A percentile compares a stretch with the other conserved stretches of the same genome.
Evolutionary conservation across 2,329 filamentous ascomycete genomes (phyloP).

Genomic region (Hawksworthiomyces lignivorus): DNA sequence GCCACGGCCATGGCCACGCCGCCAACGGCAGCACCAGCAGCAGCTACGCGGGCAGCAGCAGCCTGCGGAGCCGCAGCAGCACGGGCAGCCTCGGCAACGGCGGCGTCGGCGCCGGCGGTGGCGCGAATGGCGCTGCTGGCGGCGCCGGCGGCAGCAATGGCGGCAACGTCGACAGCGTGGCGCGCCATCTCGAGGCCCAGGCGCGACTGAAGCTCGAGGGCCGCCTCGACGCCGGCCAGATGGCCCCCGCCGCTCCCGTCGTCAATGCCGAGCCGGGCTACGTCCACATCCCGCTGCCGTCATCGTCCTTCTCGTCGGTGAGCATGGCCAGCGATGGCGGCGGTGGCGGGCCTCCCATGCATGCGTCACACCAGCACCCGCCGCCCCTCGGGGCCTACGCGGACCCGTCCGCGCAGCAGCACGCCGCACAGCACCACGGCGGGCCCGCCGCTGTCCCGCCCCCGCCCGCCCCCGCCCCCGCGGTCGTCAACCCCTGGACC

Average conservation of each 20-base stretch:
- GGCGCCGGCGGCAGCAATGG: constrained; percentile 32
- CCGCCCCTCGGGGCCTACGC: constrained; percentile 16
- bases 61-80: constrained; percentile 38
- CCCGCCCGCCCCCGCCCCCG: background rate
- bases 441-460: background rate
- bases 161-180: constrained; percentile 38
- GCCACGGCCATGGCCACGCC: background rate
- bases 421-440: background rate
- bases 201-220: constrained; percentile 11
- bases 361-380: constrained; percentile 5
- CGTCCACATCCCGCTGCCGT: background rate
- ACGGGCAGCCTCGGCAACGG: constrained; percentile 45
- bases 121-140: no score
- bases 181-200: constrained; percentile 12
- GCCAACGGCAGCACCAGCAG: background rate
- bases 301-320: background rate
- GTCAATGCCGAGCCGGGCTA: background rate
- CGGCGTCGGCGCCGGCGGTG: constrained; percentile 40
- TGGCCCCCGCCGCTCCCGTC: background rate
- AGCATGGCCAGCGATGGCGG: background rate
- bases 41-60: constrained; percentile 2
- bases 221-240: constrained; percentile 1
- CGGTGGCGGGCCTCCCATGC: constrained; percentile 13
- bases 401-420: constrained; percentile 6
- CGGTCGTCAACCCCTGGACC: constrained; percentile 41